Conservation (phyloP, 1,139 yeast genomes). For the Debaryomyces psychrophilus region DNA sequence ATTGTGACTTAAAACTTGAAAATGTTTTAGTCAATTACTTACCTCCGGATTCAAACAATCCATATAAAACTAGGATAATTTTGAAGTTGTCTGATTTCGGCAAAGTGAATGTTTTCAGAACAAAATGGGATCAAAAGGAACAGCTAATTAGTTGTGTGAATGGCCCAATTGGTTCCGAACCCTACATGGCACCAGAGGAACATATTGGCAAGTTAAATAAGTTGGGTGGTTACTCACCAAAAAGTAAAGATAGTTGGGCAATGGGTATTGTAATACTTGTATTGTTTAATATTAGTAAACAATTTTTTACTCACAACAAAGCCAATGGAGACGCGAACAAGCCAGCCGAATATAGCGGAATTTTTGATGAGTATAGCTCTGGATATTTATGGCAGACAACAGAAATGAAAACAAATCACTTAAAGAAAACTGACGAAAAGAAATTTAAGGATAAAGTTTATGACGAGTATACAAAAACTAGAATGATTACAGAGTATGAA, state of each 20-base stretch:
- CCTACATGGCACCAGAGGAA: constrained; percentile 77
- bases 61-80: constrained; percentile 42
- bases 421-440: constrained; percentile 16
- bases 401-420: constrained; percentile 23
- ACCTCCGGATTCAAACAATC: constrained; percentile 9
- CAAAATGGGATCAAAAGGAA: constrained; percentile 64
- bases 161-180: constrained; percentile 76
- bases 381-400: constrained; percentile 39
- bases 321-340: constrained; percentile 14
- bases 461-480: constrained; percentile 28
- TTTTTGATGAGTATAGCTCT: constrained; percentile 20
- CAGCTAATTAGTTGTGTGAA: constrained; percentile 51
- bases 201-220: constrained; percentile 24
- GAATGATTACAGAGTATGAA: constrained; percentile 37
- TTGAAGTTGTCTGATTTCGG: constrained; percentile 72
- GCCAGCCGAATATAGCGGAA: constrained; percentile 16
- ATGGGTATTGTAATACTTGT: constrained; percentile 54
- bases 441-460: constrained; percentile 35
- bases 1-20: constrained; percentile 69
- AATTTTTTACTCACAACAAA: constrained; percentile 24
- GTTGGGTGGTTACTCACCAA: constrained; percentile 53
- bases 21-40: constrained; percentile 48
- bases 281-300: constrained; percentile 35
- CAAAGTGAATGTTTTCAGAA: constrained; percentile 73
- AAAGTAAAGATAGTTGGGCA: constrained; percentile 72